Base-by-base conservation (phyloP, 2,329 filamentous ascomycete genomes). In the Lasiodiplodia hormozganensis region DNA sequence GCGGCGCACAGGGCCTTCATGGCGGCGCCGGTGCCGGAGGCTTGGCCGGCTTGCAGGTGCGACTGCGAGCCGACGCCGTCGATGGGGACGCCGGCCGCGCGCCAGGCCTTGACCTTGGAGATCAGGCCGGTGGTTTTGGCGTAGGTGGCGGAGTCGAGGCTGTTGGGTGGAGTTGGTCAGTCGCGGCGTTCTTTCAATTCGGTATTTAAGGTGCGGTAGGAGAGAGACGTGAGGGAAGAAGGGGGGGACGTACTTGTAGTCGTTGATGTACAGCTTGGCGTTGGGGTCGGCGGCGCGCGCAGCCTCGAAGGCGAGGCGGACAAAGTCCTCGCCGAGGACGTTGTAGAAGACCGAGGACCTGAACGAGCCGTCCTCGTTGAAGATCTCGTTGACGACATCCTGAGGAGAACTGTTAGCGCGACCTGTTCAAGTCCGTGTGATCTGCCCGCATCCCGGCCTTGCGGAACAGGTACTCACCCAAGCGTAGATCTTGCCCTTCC, bases 251-350 rank as follows among this genome's bases (percentile, higher is more conserved):
- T 69, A 80, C 77, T 84, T 85, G 76, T 83, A 85, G 75, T 93
- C 90, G 79, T 93, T 94, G 81, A 93, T 91, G 82, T 92, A 94
- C 49, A 93, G 83, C 79, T 90, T 90, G 2, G 88, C 89, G 68
- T 79, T 74, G 2, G 90, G 89, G 76, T 93, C 91, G 16, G 89
- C 90, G 10, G 83, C 83, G 64, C 87, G 85, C 23, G 91, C 91
- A 12, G 90, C 87, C 65, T 86, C 83, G 81, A 93, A 93, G 43
- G 90, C 90, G 73, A 91, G 90, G 25, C 83, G 82, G 65, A 93
- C 87, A 74, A 90, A 92, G 76, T 86, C 85, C 80, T 92, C 89
- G 54, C 90, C 90, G 4, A 93, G 85, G 2, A 92, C 87, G 31
- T 86, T 84, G 73, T 83, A 90, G 82, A 91, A 93, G 72, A 92